phyloP scores from a whole-genome alignment of 2,329 filamentous ascomycete species.

The Nigrospora osmanthi region DNA sequence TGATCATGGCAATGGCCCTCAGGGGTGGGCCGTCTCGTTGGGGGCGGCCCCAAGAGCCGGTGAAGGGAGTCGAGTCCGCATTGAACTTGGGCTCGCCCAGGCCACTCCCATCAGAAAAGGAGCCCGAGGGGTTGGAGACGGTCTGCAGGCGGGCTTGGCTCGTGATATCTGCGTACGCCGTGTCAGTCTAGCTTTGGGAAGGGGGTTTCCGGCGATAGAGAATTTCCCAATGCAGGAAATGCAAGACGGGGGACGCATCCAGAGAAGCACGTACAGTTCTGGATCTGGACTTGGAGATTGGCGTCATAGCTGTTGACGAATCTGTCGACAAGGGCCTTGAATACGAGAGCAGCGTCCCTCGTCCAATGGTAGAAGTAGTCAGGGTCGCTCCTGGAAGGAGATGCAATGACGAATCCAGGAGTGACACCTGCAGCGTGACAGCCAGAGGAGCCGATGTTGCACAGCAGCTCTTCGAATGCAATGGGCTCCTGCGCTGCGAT shows the following conservation, averaged over 20 bases:
- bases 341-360: constrained; percentile 62
- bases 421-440: constrained; percentile 38
- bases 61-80: constrained; percentile 55
- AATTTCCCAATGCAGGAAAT: no score
- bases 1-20: constrained; percentile 64
- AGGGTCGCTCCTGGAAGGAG: constrained; percentile 37
- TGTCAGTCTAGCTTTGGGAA: not conserved
- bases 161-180: constrained; percentile 36
- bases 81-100: constrained; percentile 71
- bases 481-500: constrained; percentile 43
- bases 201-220: no score
- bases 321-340: constrained; percentile 61
- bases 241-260: no score
- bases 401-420: constrained; percentile 48
- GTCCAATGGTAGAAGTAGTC: constrained; percentile 76
- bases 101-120: constrained; percentile 39
- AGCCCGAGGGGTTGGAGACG: constrained; percentile 62
- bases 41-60: constrained; percentile 66
- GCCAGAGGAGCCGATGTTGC: constrained; percentile 51
- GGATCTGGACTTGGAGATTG: constrained; percentile 50
- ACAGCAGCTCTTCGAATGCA: constrained; percentile 43
- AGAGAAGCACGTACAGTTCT: constrained; percentile 37
- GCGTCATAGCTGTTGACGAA: constrained; percentile 52
- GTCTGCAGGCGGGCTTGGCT: constrained; percentile 60
- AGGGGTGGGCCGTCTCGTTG: constrained; percentile 75